Evolutionary conservation across 768 basidiomycete species (phyloP), one percentile per base, ranked within the genome.

Genomic region (Strobilomyces echinocephalus): DNA sequence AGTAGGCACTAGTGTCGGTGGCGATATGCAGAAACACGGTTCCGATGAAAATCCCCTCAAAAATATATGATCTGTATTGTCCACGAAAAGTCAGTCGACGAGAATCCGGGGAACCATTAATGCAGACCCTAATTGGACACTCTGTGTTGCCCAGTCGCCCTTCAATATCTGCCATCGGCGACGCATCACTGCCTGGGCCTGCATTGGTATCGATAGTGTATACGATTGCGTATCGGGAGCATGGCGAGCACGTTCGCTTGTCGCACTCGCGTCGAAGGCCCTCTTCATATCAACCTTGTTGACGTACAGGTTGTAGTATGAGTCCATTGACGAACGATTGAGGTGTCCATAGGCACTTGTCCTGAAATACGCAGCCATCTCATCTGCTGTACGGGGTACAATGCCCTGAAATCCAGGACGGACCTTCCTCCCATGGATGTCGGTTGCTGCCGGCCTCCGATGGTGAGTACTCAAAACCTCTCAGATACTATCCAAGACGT

Each of bases 391-490:
- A 30, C 74, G 73, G 1, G 86, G 85, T 1, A 74, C 70, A 15
- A 66, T 67, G 1, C 54, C 49, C 16, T 72, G 68, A 40, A 74
- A 69, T 3, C 74, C 77, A 1, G n/a, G 46, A 20, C 80, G 77
- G 5, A 74, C 62, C 16, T 74, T 79, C 43, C 88, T 83, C 0
- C 76, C 81, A 73, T 2, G 83, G 79, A 58, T 87, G n/a, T n/a
- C 82, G 4, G 85, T 86, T 8, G 80, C 82, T 57, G 36, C 1
- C 15, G 4, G 9, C 18, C 28, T 28, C 28, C 4, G 12, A 26
- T 11, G 0, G 26, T 56, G 2, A 50, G 38, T 7, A 24, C 2
- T n/a, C 7, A 46, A 6, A 36, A 10, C 14, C 14, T 20, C 14
- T 16, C 14, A 15, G 18, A 16, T 8, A 16, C 8, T 5, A 24